Evolutionary conservation across 1,284 basidiomycete genomes (phyloP).

Genomic region (Fistulina hepatica): DNA sequence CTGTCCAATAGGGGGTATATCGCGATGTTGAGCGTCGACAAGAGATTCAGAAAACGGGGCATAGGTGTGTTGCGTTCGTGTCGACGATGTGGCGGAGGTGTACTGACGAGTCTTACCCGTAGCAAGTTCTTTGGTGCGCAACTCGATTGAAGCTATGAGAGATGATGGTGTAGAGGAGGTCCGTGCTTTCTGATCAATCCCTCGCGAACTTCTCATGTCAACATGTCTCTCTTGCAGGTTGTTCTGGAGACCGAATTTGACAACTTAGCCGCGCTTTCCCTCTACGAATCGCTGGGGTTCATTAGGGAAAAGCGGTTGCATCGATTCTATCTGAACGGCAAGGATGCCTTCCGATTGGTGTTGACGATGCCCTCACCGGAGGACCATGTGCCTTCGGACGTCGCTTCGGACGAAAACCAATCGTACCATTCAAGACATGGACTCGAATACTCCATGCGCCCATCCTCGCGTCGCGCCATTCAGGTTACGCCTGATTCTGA

Average conservation of each 20-base stretch:
- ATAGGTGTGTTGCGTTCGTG: slow-evolving; percentile 58
- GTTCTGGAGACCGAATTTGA: slow-evolving; percentile 97
- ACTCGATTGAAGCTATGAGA: slow-evolving; percentile 76
- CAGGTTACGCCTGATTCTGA: too few relatives aligned
- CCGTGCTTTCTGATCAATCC: slow-evolving; percentile 15
- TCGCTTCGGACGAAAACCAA: slow-evolving; percentile 1
- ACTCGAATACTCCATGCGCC: too few relatives aligned
- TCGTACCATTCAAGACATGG: too few relatives aligned
- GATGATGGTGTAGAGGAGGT: slow-evolving; percentile 77
- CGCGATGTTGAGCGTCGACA: slow-evolving; percentile 90
- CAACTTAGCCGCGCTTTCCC: slow-evolving; percentile 74
- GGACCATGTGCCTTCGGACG: too few relatives aligned
- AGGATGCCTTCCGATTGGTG: slow-evolving; percentile 73
- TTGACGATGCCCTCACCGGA: slow-evolving; percentile 38
- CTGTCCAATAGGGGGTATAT: slow-evolving; percentile 86
- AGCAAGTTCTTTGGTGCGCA: slow-evolving; percentile 72
- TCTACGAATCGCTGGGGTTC: slow-evolving; percentile 92
- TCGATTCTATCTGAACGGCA: slow-evolving; percentile 93
- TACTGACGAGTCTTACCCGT: slow-evolving; percentile 27
- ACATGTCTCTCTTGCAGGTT: slow-evolving; percentile 40
- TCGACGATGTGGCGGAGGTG: too few relatives aligned
- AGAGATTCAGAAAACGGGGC: slow-evolving; percentile 73
- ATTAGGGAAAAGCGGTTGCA: slow-evolving; percentile 91
- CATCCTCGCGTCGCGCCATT: too few relatives aligned
- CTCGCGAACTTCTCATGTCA: background rate